Conservation (phyloP, 2,329 filamentous ascomycete species). For the Orbilia blumenaviensis region DNA sequence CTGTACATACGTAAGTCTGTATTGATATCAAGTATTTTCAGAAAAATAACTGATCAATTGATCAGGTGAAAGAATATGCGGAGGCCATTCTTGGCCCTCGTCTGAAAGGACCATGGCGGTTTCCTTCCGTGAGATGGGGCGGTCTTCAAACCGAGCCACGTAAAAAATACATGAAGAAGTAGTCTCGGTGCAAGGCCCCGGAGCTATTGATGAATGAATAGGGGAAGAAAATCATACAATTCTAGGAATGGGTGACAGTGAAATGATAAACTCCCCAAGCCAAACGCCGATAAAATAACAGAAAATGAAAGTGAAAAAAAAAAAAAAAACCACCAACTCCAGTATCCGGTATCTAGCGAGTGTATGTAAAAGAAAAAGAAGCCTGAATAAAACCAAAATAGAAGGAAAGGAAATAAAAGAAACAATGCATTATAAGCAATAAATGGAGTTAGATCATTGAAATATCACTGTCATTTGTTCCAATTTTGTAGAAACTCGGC, state of each 20-base stretch:
- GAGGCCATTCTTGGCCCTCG: neutral
- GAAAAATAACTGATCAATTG: neutral
- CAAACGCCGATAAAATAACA: neutral
- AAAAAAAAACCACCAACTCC: neutral
- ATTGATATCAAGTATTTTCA: neutral
- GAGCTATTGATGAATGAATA: neutral
- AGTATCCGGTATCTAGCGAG: neutral
- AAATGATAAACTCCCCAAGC: no score
- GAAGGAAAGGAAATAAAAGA: neutral
- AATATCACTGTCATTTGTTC: conserved; percentile 29
- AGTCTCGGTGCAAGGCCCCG: neutral
- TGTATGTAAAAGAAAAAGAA: neutral
- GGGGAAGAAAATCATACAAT: neutral
- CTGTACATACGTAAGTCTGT: neutral
- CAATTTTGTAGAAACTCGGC: conserved; percentile 22
- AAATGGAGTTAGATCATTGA: conserved; percentile 30
- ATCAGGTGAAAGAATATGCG: conserved; percentile 1
- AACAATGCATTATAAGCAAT: no score
- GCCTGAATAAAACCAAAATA: neutral
- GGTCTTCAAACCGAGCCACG: neutral
- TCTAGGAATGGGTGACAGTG: no score
- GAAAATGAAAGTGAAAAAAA: neutral
- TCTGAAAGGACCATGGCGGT: neutral
- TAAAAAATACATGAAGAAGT: neutral
- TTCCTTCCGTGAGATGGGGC: conserved; percentile 15